Conservation (phyloP, 148 eudicot species). For the Chenopodium formosanum region DNA sequence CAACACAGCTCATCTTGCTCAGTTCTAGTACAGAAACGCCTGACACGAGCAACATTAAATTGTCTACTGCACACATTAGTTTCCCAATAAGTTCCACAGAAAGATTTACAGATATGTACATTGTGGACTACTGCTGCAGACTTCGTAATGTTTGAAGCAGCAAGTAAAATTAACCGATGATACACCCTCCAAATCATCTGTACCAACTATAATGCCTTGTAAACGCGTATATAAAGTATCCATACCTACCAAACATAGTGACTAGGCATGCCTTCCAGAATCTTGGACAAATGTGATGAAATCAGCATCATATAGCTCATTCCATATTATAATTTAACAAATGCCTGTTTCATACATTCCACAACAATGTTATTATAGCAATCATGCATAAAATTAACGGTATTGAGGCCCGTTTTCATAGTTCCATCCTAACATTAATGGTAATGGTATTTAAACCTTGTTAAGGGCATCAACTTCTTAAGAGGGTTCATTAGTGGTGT, state of each 20-base stretch:
- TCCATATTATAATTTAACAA: not conserved
- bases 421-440: too few species aligned
- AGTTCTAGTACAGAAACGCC: constrained; percentile 26
- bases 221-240: not conserved
- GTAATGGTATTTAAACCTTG: too few species aligned
- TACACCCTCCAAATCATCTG: constrained; percentile 13
- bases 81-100: constrained; percentile 9
- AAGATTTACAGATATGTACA: constrained; percentile 8
- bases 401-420: not conserved
- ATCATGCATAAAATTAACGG: not conserved
- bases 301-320: not conserved
- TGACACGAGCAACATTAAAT: not conserved
- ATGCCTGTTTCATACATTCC: not conserved
- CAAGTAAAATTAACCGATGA: constrained; percentile 8
- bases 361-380: not conserved
- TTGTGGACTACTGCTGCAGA: constrained; percentile 23
- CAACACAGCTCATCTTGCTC: constrained; percentile 20
- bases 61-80: constrained; percentile 1
- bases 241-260: not conserved
- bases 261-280: not conserved
- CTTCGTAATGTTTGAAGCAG: constrained; percentile 16
- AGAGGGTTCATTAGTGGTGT: too few species aligned
- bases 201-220: constrained; percentile 16
- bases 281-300: not conserved
- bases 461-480: too few species aligned